Conservation (phyloP, 306 rosid species). For the Canavalia ensiformis region DNA sequence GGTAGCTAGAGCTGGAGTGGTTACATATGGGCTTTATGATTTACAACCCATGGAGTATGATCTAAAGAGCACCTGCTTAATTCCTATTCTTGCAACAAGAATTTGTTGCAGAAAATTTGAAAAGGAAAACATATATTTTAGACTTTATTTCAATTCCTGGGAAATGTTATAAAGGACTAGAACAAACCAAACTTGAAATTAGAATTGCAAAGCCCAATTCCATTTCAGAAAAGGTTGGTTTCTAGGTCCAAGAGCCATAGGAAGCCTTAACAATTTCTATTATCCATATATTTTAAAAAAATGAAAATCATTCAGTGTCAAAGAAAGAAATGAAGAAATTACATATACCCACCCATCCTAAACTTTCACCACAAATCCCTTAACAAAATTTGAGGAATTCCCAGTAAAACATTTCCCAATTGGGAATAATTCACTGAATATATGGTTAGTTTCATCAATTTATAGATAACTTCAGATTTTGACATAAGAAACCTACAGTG, state of each 20-base stretch:
- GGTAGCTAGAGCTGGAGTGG: not conserved
- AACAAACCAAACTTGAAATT: too few relatives aligned
- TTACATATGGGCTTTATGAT: not conserved
- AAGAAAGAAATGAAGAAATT: not conserved
- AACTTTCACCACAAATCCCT: not conserved
- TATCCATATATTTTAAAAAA: not conserved
- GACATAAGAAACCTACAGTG: not conserved
- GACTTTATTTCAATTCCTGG: too few relatives aligned
- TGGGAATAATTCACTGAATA: not conserved
- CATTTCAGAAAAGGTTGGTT: too few relatives aligned
- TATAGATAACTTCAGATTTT: not conserved
- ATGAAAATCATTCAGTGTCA: not conserved
- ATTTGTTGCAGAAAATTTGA: too few relatives aligned
- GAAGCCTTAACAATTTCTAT: too few relatives aligned
- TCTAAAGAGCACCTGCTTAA: too few relatives aligned
- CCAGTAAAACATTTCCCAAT: not conserved
- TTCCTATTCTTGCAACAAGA: too few relatives aligned
- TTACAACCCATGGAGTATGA: not conserved
- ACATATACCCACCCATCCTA: not conserved
- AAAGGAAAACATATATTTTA: too few relatives aligned
- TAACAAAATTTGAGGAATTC: not conserved
- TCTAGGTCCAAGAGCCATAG: too few relatives aligned
- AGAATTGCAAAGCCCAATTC: too few relatives aligned
- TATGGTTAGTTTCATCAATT: not conserved
- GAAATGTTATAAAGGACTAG: too few relatives aligned